phyloP scores from a whole-genome alignment of 2,329 filamentous ascomycete species.

The Diaporthe helianthi region DNA sequence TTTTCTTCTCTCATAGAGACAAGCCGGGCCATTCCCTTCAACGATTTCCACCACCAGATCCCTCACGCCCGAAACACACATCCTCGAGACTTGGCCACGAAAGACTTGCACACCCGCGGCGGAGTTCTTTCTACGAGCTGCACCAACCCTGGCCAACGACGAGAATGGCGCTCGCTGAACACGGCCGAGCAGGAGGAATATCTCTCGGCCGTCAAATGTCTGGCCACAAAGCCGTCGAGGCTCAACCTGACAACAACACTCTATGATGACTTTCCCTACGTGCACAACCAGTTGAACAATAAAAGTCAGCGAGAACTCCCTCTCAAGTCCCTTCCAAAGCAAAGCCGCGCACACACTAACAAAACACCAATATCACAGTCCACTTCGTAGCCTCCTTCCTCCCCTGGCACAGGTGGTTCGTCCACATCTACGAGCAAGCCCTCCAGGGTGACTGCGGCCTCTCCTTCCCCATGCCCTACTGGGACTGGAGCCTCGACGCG shows the following conservation, averaged over 20 bases:
- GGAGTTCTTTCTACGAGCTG: neutral
- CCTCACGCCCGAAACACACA: neutral
- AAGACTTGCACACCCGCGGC: neutral
- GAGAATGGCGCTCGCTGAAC: conserved; percentile 21
- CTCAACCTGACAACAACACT: conserved; percentile 37
- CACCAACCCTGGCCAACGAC: neutral
- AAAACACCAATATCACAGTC: conserved; percentile 37
- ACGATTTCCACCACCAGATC: neutral
- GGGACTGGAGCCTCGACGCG: conserved; percentile 37
- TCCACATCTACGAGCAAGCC: conserved; percentile 42
- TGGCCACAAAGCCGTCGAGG: conserved; percentile 33
- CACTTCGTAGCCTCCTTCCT: conserved; percentile 41
- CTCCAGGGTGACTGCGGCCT: conserved; percentile 42
- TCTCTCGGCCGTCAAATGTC: conserved; percentile 5
- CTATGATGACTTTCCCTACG: conserved; percentile 45
- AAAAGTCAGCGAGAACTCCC: neutral
- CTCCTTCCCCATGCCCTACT: conserved; percentile 38
- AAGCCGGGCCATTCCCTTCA: conserved; percentile 17
- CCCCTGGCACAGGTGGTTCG: conserved; percentile 43
- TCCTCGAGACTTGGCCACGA: neutral
- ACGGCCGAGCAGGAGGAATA: conserved; percentile 13
- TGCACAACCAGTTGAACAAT: conserved; percentile 39
- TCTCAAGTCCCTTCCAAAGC: neutral
- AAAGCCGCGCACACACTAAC: neutral
- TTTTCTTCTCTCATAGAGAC: conserved; percentile 8